phyloP scores from a whole-genome alignment of 441 rosid species.

The Arabidopsis lyrata region DNA sequence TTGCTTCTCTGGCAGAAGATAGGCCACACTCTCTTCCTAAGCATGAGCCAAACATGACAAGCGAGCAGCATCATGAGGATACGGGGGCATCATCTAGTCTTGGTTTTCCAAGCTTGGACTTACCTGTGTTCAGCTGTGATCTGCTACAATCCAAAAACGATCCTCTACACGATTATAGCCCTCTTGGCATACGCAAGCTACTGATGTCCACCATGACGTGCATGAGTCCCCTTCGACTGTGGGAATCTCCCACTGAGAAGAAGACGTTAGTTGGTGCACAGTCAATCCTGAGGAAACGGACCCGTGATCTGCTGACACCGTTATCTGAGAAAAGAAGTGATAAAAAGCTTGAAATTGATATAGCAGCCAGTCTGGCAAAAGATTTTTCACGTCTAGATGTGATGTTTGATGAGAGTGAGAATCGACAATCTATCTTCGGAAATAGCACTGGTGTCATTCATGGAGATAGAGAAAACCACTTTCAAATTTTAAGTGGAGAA shows the following conservation, averaged over 20 bases:
- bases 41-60: conserved; percentile 44
- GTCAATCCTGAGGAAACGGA: conserved; percentile 88
- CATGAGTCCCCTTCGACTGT: conserved; percentile 87
- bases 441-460: conserved; percentile 41
- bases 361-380: conserved; percentile 69
- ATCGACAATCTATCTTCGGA: conserved; percentile 43
- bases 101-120: conserved; percentile 88
- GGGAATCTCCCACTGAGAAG: conserved; percentile 96
- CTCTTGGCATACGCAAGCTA: conserved; percentile 96
- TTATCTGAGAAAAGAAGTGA: conserved; percentile 86
- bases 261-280: conserved; percentile 84
- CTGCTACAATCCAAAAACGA: conserved; percentile 82
- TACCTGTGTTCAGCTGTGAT: conserved; percentile 93
- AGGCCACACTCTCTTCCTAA: conserved; percentile 49
- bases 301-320: conserved; percentile 90
- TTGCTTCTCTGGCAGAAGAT: conserved; percentile 55
- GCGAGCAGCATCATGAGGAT: conserved; percentile 56
- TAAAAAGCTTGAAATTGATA: conserved; percentile 81
- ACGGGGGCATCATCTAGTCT: conserved; percentile 78
- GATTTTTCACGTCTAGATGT: conserved; percentile 92
- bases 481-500: conserved; percentile 48
- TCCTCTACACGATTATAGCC: conserved; percentile 90
- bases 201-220: conserved; percentile 92
- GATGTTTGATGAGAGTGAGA: conserved; percentile 64
- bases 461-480: conserved; percentile 70